Conservation (phyloP, 345 rosid genomes). For the Nephelium lappaceum region DNA sequence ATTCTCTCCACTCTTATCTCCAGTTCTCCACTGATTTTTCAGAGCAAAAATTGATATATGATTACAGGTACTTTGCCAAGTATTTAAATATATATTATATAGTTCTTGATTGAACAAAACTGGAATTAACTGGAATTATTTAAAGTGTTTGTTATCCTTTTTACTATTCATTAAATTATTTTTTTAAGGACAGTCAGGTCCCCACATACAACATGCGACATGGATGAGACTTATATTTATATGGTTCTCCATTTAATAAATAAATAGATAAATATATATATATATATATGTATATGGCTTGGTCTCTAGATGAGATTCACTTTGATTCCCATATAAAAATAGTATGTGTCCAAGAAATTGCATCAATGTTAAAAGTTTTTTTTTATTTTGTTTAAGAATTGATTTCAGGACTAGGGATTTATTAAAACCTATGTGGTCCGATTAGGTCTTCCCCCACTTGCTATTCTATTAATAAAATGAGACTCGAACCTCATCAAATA, state of each 20-base stretch:
- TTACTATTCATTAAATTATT: no score
- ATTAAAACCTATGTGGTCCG: no score
- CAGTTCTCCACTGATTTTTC: no score
- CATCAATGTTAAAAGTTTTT: neutral
- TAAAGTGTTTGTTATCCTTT: no score
- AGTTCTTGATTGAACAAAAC: neutral
- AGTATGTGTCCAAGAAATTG: neutral
- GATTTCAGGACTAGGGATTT: no score
- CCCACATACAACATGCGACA: neutral
- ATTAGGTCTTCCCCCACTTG: no score
- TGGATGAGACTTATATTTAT: neutral
- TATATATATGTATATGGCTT: neutral
- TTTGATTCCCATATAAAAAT: neutral
- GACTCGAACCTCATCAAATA: no score
- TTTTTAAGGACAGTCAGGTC: neutral
- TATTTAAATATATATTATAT: neutral
- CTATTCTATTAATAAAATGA: no score
- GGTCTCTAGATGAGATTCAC: slow-evolving; percentile 6
- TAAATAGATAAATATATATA: neutral
- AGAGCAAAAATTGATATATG: neutral
- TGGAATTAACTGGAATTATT: neutral
- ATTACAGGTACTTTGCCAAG: neutral
- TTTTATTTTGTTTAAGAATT: no score
- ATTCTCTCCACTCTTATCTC: neutral
- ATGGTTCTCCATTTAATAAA: slow-evolving; percentile 2